Evolutionary conservation across 2,329 filamentous ascomycete genomes (phyloP).

Genomic region (Talaromyces sp.): DNA sequence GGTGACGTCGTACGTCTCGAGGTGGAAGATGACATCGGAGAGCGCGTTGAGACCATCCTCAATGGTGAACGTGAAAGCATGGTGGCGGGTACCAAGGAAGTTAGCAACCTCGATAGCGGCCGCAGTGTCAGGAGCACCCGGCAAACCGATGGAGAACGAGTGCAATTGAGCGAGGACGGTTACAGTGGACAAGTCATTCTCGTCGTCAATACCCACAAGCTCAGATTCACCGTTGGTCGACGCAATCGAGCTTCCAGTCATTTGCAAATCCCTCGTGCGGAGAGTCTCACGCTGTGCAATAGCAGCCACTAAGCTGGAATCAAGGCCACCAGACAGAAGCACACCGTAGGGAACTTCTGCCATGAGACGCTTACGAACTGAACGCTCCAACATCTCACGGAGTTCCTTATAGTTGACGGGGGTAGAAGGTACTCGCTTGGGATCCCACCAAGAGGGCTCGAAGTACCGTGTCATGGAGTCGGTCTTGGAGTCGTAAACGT

Average conservation of each 20-base stretch:
- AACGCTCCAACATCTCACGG: slow-evolving; percentile 77
- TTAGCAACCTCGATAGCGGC: slow-evolving; percentile 90
- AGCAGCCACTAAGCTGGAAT: slow-evolving; percentile 90
- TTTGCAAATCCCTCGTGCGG: slow-evolving; percentile 63
- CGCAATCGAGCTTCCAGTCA: slow-evolving; percentile 40
- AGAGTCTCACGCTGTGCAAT: slow-evolving; percentile 93
- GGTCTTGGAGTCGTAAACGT: slow-evolving; percentile 93
- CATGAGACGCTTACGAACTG: slow-evolving; percentile 96
- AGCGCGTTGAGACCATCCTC: slow-evolving; percentile 96
- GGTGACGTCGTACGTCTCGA: slow-evolving; percentile 96
- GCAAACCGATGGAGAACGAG: slow-evolving; percentile 97
- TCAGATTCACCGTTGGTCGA: slow-evolving; percentile 49
- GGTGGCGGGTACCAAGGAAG: slow-evolving; percentile 96
- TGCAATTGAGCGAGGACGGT: slow-evolving; percentile 92
- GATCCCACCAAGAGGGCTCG: slow-evolving; percentile 89
- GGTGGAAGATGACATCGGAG: slow-evolving; percentile 95
- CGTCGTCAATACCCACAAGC: slow-evolving; percentile 90
- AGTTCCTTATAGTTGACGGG: slow-evolving; percentile 81
- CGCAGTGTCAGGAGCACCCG: slow-evolving; percentile 84
- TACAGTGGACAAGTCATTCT: slow-evolving; percentile 81
- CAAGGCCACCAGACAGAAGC: slow-evolving; percentile 86
- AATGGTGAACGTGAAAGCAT: slow-evolving; percentile 96
- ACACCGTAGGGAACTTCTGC: slow-evolving; percentile 98
- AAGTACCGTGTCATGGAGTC: slow-evolving; percentile 82
- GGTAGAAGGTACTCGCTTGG: slow-evolving; percentile 68